Conservation (phyloP, 805 yeast genomes). For the Pichia heedii region DNA sequence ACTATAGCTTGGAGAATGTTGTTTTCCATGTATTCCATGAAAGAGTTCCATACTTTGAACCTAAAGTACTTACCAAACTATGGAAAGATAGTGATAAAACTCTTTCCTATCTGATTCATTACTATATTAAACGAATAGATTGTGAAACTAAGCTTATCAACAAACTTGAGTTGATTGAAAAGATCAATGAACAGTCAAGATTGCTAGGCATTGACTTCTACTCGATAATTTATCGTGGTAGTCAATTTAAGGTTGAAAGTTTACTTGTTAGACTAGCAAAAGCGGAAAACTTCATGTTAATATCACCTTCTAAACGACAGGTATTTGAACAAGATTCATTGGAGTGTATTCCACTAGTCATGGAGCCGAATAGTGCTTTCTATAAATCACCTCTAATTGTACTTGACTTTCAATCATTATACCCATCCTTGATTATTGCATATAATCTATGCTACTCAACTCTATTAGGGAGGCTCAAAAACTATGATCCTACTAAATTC, state of each 20-base stretch:
- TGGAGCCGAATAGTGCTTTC: constrained; percentile 84
- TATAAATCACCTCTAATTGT: constrained; percentile 88
- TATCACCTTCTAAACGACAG: constrained; percentile 72
- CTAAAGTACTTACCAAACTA: constrained; percentile 39
- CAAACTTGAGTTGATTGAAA: constrained; percentile 55
- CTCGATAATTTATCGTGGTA: constrained; percentile 83
- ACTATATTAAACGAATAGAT: constrained; percentile 37
- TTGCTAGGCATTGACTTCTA: constrained; percentile 83
- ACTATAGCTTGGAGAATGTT: constrained; percentile 71
- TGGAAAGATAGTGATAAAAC: constrained; percentile 23
- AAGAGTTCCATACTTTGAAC: constrained; percentile 55
- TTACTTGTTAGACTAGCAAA: constrained; percentile 67
- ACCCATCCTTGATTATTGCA: constrained; percentile 89
- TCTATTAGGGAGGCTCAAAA: constrained; percentile 51
- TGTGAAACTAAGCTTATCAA: constrained; percentile 41
- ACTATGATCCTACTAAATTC: constrained; percentile 33
- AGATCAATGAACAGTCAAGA: constrained; percentile 76
- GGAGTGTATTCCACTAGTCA: constrained; percentile 79
- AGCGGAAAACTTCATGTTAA: constrained; percentile 58
- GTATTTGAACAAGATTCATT: constrained; percentile 80
- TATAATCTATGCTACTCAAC: constrained; percentile 83
- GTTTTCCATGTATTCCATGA: constrained; percentile 58
- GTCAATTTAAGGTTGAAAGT: constrained; percentile 91
- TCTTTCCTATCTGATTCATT: constrained; percentile 33
- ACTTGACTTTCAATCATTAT: constrained; percentile 85